Conservation (phyloP, 2,329 filamentous ascomycete genomes). For the Colletotrichum echinochloae region DNA sequence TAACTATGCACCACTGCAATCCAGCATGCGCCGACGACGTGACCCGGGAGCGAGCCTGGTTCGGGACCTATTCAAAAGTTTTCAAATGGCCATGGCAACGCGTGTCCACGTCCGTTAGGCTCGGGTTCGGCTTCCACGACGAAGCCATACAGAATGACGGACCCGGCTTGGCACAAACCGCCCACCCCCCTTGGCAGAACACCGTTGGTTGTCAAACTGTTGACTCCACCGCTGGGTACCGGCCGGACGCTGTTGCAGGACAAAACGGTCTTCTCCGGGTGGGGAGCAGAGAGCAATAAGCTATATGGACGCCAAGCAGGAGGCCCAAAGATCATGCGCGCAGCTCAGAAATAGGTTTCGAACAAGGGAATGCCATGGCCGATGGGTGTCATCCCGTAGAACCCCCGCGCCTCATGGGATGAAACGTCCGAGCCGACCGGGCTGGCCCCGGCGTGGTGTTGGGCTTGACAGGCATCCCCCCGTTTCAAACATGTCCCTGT, state of each 20-base stretch:
- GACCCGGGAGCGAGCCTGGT: background rate
- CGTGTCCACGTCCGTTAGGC: background rate
- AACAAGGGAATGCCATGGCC: background rate
- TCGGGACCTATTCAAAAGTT: no score
- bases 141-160: background rate
- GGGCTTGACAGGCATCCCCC: background rate
- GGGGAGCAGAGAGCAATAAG: background rate
- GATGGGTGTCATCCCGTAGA: slow-evolving; percentile 20
- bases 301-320: background rate
- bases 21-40: background rate
- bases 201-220: background rate
- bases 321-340: background rate
- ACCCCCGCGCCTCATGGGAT: slow-evolving; percentile 5
- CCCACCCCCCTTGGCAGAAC: background rate
- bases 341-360: slow-evolving; percentile 7
- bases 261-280: background rate
- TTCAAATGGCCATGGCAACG: background rate
- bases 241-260: background rate
- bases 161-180: background rate
- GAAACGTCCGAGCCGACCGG: slow-evolving; percentile 10
- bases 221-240: background rate
- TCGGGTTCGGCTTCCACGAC: background rate
- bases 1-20: background rate
- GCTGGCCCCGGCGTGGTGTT: slow-evolving; percentile 4
- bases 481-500: background rate